Base-by-base conservation (phyloP, 805 yeast species). In the Metschnikowia koreensis region DNA sequence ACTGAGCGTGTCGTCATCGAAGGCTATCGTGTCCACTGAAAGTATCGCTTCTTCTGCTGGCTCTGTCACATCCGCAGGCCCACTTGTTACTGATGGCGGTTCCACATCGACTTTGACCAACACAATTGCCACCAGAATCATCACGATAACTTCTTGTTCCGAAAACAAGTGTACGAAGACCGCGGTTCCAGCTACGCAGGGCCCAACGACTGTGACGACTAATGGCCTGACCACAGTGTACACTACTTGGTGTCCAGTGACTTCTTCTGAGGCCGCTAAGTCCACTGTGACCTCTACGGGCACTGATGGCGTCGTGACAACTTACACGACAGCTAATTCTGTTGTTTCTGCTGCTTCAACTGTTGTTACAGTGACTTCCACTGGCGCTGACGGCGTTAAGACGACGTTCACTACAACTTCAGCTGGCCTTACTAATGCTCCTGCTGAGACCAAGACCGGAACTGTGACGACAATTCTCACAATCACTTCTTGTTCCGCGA, bases 241-340 rank as follows among this genome's bases (percentile, higher is more conserved):
- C 56, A 69, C 76, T 56, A 71, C 76, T 37, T 70, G 63, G 64
- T 68, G 74, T 53, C 76, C 76, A 52, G 56, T 66, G 38, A 49
- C 67, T 22, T 46, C 38, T 17, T 44, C 59, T 31, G 13, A 54
- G 28, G 60, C 58, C 52, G 63, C 69, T 44, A 60, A 70, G 56
- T 66, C 47, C 8, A 49, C 52, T 38, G 54, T 60, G 41, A 11
- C 63, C 17, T 22, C 63, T 42, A 48, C 54, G 43, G 50, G 48
- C 28, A 46, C 55, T 22, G 51, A 53, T 51, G 60, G 70, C 50
- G 58, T 45, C 47, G 37, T 46, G 41, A 48, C 56, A 13, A 39
- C 41, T 31, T 26, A 45, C 40, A 50, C 57, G 31, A 39, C 48
- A 15, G 38, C 46, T 27, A 37, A 44, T 33, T 39, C 55, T 16